These are phyloP conservation scores for Colletotrichum sp. DNA, from an alignment of 2,329 filamentous ascomycete genomes.

Conservation along the genomic window DNA sequence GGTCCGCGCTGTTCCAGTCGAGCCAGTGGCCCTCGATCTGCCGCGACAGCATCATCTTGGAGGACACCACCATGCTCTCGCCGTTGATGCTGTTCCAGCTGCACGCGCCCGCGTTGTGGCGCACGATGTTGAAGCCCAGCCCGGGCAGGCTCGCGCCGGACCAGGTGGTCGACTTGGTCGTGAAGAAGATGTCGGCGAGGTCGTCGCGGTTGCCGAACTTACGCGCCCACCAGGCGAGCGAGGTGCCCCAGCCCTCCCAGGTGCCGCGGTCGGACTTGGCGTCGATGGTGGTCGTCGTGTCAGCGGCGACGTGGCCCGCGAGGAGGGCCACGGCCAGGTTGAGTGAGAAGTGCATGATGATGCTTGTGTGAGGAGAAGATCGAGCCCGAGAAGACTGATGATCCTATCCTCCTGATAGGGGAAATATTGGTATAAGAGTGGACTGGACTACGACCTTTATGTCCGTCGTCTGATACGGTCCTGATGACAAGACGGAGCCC, in stretches of 20 bases:
- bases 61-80: constrained; percentile 37
- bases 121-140: constrained; percentile 45
- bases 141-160: constrained; percentile 38
- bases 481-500: not conserved
- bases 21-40: constrained; percentile 46
- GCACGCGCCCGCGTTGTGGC: constrained; percentile 48
- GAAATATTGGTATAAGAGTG: not conserved
- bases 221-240: constrained; percentile 48
- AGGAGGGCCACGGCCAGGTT: not conserved
- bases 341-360: not conserved
- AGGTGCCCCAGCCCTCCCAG: constrained; percentile 50
- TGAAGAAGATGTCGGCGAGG: constrained; percentile 46
- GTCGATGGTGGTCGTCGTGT: constrained; percentile 8
- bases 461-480: not conserved
- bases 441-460: not conserved
- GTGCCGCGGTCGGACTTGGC: constrained; percentile 37
- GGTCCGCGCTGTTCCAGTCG: constrained; percentile 38
- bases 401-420: not conserved
- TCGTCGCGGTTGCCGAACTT: constrained; percentile 44
- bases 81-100: constrained; percentile 38
- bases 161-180: constrained; percentile 30
- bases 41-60: constrained; percentile 40
- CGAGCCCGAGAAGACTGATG: not conserved
- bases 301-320: not conserved
- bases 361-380: not conserved